phyloP scores from a whole-genome alignment of 768 basidiomycete species.

The Sporobolomyces pararoseus region DNA sequence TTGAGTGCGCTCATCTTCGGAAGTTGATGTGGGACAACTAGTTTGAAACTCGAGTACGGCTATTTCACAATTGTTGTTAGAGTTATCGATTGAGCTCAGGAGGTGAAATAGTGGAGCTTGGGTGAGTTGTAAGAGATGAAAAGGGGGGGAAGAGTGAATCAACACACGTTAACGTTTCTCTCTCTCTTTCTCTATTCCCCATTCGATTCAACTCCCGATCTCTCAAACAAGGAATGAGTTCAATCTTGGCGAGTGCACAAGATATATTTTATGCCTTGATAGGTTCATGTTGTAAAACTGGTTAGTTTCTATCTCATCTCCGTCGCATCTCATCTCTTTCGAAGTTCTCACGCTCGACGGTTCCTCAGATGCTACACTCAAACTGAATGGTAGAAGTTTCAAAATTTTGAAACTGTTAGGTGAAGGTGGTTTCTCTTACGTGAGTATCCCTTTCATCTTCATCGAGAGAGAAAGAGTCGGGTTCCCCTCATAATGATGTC shows the following conservation, averaged over 20 bases:
- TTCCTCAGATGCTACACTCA: conserved; percentile 70
- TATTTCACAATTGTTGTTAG: too few species aligned
- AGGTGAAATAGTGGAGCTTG: too few species aligned
- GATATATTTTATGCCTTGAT: conserved; percentile 78
- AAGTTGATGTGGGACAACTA: neutral
- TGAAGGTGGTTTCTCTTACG: conserved; percentile 92
- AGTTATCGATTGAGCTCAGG: too few species aligned
- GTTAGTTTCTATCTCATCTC: neutral
- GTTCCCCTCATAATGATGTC: too few species aligned
- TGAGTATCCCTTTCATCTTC: conserved; percentile 57
- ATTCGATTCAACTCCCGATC: neutral
- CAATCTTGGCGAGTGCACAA: conserved; percentile 67
- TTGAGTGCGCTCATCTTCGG: conserved; percentile 12
- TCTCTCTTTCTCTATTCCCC: neutral
- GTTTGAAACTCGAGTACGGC: too few species aligned
- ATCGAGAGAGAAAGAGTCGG: too few species aligned
- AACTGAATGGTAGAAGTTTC: conserved; percentile 90
- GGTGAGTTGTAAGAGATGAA: too few species aligned
- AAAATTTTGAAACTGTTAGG: conserved; percentile 88
- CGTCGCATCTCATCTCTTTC: conserved; percentile 53
- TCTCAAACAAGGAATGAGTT: too few species aligned
- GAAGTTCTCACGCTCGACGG: conserved; percentile 39
- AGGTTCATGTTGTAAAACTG: conserved; percentile 61
- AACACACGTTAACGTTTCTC: neutral
- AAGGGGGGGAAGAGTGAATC: too few species aligned